Conservation (phyloP, 129 eudicot genomes). For the Cynara cardunculus region DNA sequence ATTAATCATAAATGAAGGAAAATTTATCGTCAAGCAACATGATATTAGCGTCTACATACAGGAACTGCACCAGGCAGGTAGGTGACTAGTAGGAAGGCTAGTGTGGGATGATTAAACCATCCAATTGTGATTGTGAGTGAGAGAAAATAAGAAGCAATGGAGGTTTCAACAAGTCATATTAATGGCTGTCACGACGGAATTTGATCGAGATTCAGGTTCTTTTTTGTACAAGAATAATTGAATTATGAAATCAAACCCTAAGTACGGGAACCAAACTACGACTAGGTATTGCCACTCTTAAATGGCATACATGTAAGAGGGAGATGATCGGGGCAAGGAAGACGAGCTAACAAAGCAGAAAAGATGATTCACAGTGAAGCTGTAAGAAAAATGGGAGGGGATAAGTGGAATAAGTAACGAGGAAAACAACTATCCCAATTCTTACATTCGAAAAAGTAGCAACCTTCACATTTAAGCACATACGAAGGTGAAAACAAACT, state of each 20-base stretch:
- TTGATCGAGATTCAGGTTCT: constrained; percentile 31
- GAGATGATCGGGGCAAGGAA: not conserved
- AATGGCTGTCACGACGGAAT: not conserved
- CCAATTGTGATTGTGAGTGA: constrained; percentile 4
- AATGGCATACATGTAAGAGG: not conserved
- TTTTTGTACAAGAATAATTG: not conserved
- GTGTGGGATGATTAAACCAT: constrained; percentile 55
- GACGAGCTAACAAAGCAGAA: not conserved
- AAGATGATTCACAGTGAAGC: not conserved
- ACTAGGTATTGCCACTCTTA: not conserved
- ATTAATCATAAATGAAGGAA: constrained; percentile 6
- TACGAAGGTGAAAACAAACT: not conserved
- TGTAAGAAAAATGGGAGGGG: not conserved
- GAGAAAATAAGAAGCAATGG: not conserved
- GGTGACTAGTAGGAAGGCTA: constrained; percentile 70
- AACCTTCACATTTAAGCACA: not conserved
- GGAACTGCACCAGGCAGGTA: no score
- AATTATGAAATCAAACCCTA: constrained; percentile 20
- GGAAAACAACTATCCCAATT: not conserved
- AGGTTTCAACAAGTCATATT: constrained; percentile 10
- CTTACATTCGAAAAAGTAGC: not conserved
- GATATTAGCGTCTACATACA: not conserved
- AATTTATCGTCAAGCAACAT: not conserved
- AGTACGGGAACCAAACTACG: constrained; percentile 7
- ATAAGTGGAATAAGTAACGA: not conserved